Evolutionary conservation across 73 alveolate genomes (phyloP), one percentile per base, ranked within the genome.

Genomic region (Loxodes magnus): DNA sequence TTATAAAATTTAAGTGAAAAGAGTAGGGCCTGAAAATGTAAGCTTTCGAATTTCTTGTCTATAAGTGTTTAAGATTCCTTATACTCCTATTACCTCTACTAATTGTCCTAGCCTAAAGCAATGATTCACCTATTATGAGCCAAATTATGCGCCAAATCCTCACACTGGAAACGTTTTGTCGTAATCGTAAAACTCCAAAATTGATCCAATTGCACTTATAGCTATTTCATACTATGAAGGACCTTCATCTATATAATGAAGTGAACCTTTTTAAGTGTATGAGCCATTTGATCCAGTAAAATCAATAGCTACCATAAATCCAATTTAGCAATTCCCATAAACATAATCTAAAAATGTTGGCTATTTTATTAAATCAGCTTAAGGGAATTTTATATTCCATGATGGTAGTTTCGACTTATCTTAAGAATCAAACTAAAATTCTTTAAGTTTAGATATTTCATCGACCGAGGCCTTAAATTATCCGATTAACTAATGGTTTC

Each of bases 251-350:
- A 57, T 21, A 16, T 60, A 60, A 43, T 67, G 81, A 7, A 67
- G 29, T 17, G 91, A 71, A 49, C 28, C 22, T 17, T 65, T 77
- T 21, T 72, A 35, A 15, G 51, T 36, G 9, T 65, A 64, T 23
- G 70, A 82, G 17, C 91, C 91, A 81, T 89, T 89, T 23, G 94
- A 79, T 5, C 77, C 93, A 17, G 98, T 89, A 43, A 76, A 89
- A 71, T 89, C 98, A 29, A 89, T 78, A 20, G 98, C 96, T 5
- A 81, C 74, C 26, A 77, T 53, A 49, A 85, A 22, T 39, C 63
- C 70, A 4, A 88, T 51, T n/a, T 67, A 64, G 63, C 78, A 66
- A 24, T 94, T 94, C 17, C 69, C 56, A 69, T 92, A 74, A 16
- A 79, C 35, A 10, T 68, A 84, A 26, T 75, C 74, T 43, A 64